Evolutionary conservation across 345 rosid genomes (phyloP).

Genomic region (Lumnitzera littorea): DNA sequence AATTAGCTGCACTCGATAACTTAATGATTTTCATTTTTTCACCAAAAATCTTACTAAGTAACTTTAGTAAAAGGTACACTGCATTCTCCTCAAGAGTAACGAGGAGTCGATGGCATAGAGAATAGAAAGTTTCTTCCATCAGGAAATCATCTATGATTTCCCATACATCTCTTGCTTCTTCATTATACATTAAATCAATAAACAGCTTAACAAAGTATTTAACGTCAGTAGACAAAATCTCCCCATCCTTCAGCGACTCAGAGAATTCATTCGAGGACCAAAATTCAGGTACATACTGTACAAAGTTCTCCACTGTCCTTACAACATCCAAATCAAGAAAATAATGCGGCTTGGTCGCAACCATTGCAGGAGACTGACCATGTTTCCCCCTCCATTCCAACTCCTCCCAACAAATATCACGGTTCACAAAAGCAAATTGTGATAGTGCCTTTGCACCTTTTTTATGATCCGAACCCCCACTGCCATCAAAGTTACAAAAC

Average conservation of each 20-base stretch:
- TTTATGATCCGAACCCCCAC: slow-evolving; percentile 57
- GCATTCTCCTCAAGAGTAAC: slow-evolving; percentile 59
- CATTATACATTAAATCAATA: slow-evolving; percentile 53
- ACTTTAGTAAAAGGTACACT: slow-evolving; percentile 42
- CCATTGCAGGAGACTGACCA: slow-evolving; percentile 94
- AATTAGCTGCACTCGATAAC: slow-evolving; percentile 32
- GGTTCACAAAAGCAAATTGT: slow-evolving; percentile 72
- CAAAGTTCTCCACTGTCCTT: slow-evolving; percentile 57
- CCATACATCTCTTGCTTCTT: slow-evolving; percentile 66
- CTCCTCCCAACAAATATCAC: slow-evolving; percentile 96
- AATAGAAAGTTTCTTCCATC: slow-evolving; percentile 49
- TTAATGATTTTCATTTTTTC: slow-evolving; percentile 18
- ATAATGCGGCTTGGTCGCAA: slow-evolving; percentile 93
- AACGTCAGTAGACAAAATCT: slow-evolving; percentile 52
- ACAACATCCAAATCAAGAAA: slow-evolving; percentile 49
- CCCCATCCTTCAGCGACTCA: slow-evolving; percentile 73
- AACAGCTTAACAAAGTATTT: slow-evolving; percentile 63
- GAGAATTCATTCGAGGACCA: slow-evolving; percentile 87
- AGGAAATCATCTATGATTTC: slow-evolving; percentile 61
- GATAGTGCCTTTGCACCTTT: slow-evolving; percentile 87
- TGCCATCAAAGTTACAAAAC: slow-evolving; percentile 64
- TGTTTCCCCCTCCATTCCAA: slow-evolving; percentile 95
- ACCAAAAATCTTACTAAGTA: slow-evolving; percentile 29
- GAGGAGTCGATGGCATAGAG: slow-evolving; percentile 64
- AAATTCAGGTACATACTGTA: too few species aligned